Percentiles rank a stretch among this genome's conserved stretches.
These are phyloP conservation scores for Termitomyces sp. DNA, from an alignment of 768 basidiomycete species.

Conservation along the genomic window DNA sequence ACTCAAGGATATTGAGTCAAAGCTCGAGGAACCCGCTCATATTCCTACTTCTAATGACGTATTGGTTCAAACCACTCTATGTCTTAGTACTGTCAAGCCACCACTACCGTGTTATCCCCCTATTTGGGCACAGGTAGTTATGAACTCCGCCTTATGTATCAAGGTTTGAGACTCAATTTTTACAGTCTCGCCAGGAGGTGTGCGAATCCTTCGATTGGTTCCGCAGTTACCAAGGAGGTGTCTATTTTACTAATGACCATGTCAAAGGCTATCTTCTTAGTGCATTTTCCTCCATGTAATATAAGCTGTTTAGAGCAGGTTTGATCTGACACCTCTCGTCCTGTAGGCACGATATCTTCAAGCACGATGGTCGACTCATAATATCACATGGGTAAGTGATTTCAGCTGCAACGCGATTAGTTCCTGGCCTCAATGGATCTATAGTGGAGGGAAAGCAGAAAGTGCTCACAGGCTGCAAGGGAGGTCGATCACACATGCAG, in stretches of 20 bases:
- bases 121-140: conserved; percentile 38
- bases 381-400: conserved; percentile 77
- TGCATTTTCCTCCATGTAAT: conserved; percentile 62
- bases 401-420: background rate
- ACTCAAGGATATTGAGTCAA: background rate
- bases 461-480: conserved; percentile 42
- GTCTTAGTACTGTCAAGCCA: conserved; percentile 9
- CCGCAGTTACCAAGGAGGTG: conserved; percentile 74
- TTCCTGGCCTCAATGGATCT: background rate
- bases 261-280: conserved; percentile 77
- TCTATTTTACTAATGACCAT: conserved; percentile 56
- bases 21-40: background rate
- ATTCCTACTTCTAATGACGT: background rate
- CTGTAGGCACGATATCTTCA: conserved; percentile 63
- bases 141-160: background rate
- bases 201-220: conserved; percentile 79
- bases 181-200: conserved; percentile 76
- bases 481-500: conserved; percentile 32
- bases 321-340: conserved; percentile 1
- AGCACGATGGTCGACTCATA: conserved; percentile 61
- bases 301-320: conserved; percentile 1
- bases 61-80: background rate
- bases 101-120: conserved; percentile 29
- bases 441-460: conserved; percentile 59
- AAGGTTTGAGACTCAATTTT: conserved; percentile 1